Percentiles rank a stretch among this genome's conserved stretches.
phyloP scores from a whole-genome alignment of 345 rosid genomes.

The Combretum micranthum region DNA sequence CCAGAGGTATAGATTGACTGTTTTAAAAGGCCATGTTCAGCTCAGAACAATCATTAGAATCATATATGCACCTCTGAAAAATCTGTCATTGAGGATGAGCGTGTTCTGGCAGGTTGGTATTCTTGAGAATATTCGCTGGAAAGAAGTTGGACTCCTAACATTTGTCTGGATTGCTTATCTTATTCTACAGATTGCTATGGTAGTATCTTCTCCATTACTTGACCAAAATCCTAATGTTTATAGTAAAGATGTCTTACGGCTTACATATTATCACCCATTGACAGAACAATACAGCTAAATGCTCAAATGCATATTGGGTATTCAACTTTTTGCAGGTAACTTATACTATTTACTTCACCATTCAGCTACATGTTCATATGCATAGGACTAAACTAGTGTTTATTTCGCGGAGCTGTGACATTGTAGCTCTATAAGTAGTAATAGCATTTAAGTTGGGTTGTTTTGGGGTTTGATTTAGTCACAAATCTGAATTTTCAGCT shows the following conservation, averaged over 20 bases:
- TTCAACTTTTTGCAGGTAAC: conserved; percentile 22
- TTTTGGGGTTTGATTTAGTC: too few species aligned
- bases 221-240: neutral
- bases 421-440: too few species aligned
- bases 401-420: too few species aligned
- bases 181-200: conserved; percentile 27
- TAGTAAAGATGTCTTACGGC: neutral
- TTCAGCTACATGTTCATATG: too few species aligned
- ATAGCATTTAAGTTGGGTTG: too few species aligned
- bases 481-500: conserved; percentile 7
- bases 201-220: neutral
- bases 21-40: too few species aligned
- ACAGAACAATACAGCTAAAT: conserved; percentile 24
- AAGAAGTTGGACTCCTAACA: conserved; percentile 26
- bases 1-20: too few species aligned
- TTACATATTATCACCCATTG: neutral
- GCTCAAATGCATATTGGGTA: conserved; percentile 25
- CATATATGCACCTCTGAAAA: too few species aligned
- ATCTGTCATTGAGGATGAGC: too few species aligned
- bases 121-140: conserved; percentile 28
- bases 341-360: neutral
- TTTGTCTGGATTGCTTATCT: conserved; percentile 28
- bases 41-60: too few species aligned
- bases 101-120: conserved; percentile 17
- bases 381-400: too few species aligned